Conservation (phyloP, 306 rosid genomes). For the Carpinus viminea region DNA sequence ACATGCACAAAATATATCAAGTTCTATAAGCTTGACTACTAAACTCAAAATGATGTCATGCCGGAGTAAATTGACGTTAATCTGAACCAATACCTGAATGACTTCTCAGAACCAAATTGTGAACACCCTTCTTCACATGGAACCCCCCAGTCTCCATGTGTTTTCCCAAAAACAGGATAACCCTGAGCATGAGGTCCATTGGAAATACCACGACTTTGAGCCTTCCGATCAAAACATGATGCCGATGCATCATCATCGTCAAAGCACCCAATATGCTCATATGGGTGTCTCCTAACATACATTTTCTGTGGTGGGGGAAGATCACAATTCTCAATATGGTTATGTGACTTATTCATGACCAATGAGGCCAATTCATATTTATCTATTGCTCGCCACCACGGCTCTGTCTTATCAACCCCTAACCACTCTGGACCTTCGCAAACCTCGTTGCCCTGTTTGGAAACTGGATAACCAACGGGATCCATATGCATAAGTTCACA, state of each 20-base stretch:
- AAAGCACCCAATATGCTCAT: conserved; percentile 27
- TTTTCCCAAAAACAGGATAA: conserved; percentile 23
- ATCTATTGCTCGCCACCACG: conserved; percentile 82
- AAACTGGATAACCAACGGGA: conserved; percentile 34
- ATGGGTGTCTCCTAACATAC: conserved; percentile 45
- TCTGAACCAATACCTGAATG: conserved; percentile 51
- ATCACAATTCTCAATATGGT: conserved; percentile 77
- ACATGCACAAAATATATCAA: background rate
- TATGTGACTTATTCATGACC: conserved; percentile 52
- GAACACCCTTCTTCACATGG: conserved; percentile 28
- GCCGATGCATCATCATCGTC: conserved; percentile 27
- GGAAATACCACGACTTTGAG: conserved; percentile 32
- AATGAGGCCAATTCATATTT: conserved; percentile 68
- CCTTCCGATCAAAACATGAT: conserved; percentile 35
- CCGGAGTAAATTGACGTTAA: background rate
- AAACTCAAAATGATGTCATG: background rate
- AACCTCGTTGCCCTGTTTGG: conserved; percentile 47
- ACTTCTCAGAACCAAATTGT: conserved; percentile 30
- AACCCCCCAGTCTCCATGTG: conserved; percentile 25
- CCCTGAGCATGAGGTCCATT: conserved; percentile 29
- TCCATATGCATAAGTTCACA: conserved; percentile 37
- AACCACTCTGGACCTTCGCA: conserved; percentile 58
- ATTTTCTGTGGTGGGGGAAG: conserved; percentile 87
- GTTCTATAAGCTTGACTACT: background rate
- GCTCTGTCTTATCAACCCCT: conserved; percentile 44